Evolutionary conservation across 176 grass and related monocot genomes (phyloP), one percentile per base, ranked within the genome.

Genomic region (Phyllostachys edulis): DNA sequence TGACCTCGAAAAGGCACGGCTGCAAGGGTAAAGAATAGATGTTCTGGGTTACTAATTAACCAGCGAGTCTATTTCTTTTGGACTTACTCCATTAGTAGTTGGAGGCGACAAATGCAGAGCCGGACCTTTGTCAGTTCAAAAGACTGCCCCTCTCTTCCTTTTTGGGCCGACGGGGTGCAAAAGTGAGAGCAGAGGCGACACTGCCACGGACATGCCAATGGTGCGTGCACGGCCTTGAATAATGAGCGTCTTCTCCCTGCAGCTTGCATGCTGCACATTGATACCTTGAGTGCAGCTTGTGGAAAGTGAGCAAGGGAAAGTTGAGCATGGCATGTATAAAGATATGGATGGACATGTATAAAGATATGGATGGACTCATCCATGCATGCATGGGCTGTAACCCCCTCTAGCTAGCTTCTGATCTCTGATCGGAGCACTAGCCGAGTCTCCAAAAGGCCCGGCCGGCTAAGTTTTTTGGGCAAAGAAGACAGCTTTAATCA

Each of bases 271-370:
- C 71, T 29, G 65, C 63, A 69, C 55, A 66, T 67, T 64, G 84
- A 78, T 86, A 73, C 73, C 66, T 59, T n/a, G 50, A 74, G 73
- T 45, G 57, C 23, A 49, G 62, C 60, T 34, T 34, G 73, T 32
- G 73, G 34, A 86, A 90, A 90, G 84, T 5, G 39, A 34, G 21
- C 67, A 12, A 6, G 18, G 14, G 83, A 69, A 77, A 85, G 81
- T 10, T 41, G 60, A 34, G 29, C 7, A 21, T 20, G 4, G 49
- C 82, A 26, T 29, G 45, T 75, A 54, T 77, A 85, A 57, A 57
- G 82, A 41, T 37, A 67, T 27, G 77, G 40, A 57, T 73, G 46
- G 69, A 66, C 55, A 26, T 29, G 45, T 75, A 54, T 77, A 85
- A 57, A 57, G 82, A 41, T 37, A 67, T 27, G 77, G 40, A 57